Evolutionary conservation across 108 stramenopile genomes (phyloP).

Genomic region (Cylindrotheca fusiformis): DNA sequence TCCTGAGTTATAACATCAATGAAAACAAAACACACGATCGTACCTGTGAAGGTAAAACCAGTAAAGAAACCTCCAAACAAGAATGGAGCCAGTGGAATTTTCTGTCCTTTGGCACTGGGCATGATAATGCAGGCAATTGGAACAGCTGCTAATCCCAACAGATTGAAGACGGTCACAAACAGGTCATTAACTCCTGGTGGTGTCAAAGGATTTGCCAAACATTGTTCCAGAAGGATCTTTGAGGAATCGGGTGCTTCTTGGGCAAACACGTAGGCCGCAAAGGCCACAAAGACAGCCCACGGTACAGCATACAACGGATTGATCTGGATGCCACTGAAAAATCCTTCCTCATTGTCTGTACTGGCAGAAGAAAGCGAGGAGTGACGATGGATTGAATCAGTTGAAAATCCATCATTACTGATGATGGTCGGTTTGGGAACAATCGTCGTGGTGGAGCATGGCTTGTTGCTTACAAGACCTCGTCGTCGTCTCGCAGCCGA

Average conservation of each 20-base stretch:
- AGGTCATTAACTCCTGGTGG: conserved; percentile 48
- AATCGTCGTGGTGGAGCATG: no score
- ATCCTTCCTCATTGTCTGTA: no score
- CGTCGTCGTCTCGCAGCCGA: no score
- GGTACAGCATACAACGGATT: background rate
- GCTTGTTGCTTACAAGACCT: no score
- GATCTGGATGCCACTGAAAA: background rate
- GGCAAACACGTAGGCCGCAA: background rate
- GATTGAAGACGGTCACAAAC: conserved; percentile 46
- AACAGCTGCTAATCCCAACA: conserved; percentile 36
- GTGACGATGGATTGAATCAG: no score
- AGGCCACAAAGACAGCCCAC: background rate
- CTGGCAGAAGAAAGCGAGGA: no score
- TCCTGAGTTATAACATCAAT: conserved; percentile 16
- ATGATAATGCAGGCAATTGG: conserved; percentile 50
- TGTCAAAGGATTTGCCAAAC: conserved; percentile 30
- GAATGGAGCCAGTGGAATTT: conserved; percentile 45
- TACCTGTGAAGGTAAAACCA: conserved; percentile 47
- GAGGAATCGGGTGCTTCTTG: conserved; percentile 9
- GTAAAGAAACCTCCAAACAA: conserved; percentile 30
- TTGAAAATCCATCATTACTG: no score
- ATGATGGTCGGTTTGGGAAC: no score
- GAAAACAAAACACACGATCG: conserved; percentile 42
- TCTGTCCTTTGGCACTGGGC: conserved; percentile 42
- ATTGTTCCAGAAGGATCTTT: conserved; percentile 20